Evolutionary conservation across 176 grass and related monocot species (phyloP), one percentile per base, ranked within the genome.

Genomic region (Typha latifolia): DNA sequence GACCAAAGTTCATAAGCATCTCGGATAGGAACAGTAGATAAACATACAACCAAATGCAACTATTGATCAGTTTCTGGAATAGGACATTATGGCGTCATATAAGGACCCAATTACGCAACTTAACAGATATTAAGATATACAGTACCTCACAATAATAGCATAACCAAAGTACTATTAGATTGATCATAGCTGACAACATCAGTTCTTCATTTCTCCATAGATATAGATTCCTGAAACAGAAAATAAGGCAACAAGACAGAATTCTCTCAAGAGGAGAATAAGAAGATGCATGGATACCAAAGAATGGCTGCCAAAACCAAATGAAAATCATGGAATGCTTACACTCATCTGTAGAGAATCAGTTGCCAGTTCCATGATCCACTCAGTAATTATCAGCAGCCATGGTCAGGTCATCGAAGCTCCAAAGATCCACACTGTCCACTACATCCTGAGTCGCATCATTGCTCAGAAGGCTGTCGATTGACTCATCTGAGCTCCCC

Each of bases 401-500:
- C 16, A 21, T 49, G 19, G 5, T n/a, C 66, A 71, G 48, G 48
- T 78, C 57, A 71, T 78, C 76, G 23, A 78, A 78, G 76, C 76
- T 65, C 76, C 76, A 78, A 10, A 78, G 43, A 64, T 65, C 20
- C 43, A 22, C 76, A 64, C 51, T 63, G 6, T 22, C 51, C 4
- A 70, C 57, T 1, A 70, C 67, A 56, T 64, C 76, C 76, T 65
- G 76, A 43, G 76, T 71, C 18, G 64, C 76, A 64, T 78, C 67
- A 19, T 31, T 15, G 34, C 56, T 71, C 14, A 71, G 59, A 47
- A 69, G 52, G 61, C 67, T 69, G 63, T 71, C 67, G 53, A 63
- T 75, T 0, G 72, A 75, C 22, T 32, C 48, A 0, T 78, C 76
- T 2, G 67, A 51, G 76, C 76, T 78, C 10, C 26, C 76, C 49